phyloP scores from a whole-genome alignment of 2,329 filamentous ascomycete genomes.

The Periglandula ipomoeae region DNA sequence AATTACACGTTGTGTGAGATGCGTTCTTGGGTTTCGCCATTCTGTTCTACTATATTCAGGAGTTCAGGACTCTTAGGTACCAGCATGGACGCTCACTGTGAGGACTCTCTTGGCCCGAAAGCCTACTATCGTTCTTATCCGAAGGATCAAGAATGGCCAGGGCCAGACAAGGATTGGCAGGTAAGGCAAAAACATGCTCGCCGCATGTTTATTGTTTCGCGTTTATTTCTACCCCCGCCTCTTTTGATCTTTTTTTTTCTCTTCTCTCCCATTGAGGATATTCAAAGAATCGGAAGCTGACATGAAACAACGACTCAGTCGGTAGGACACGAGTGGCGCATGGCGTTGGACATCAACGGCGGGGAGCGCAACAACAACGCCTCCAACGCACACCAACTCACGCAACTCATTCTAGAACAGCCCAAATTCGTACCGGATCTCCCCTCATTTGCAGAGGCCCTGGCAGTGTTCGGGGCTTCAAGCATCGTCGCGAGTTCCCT shows the following conservation, averaged over 20 bases:
- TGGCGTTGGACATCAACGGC: conserved; percentile 45
- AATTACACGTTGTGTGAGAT: conserved; percentile 62
- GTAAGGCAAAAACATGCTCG: too few species aligned
- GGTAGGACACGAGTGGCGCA: conserved; percentile 44
- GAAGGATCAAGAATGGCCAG: conserved; percentile 19
- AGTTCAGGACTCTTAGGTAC: conserved; percentile 49
- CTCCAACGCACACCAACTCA: conserved; percentile 46
- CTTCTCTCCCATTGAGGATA: too few species aligned
- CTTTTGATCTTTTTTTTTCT: too few species aligned
- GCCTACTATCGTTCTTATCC: conserved; percentile 41
- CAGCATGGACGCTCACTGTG: conserved; percentile 51
- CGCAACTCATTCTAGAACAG: conserved; percentile 38
- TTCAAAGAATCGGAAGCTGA: too few species aligned
- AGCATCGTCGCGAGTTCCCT: conserved; percentile 54
- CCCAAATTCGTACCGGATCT: conserved; percentile 36
- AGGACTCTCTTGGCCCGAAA: conserved; percentile 42
- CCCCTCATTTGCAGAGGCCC: conserved; percentile 63
- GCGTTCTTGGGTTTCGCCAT: conserved; percentile 51
- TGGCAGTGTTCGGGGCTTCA: conserved; percentile 60
- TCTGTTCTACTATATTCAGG: conserved; percentile 56
- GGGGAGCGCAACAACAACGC: conserved; percentile 47
- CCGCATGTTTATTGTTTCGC: too few species aligned
- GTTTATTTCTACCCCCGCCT: too few species aligned
- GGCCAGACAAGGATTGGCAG: conserved; percentile 40
- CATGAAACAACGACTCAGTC: conserved; percentile 20